Evolutionary conservation across 768 basidiomycete species (phyloP).

Genomic region (Albatrellus ellisii): DNA sequence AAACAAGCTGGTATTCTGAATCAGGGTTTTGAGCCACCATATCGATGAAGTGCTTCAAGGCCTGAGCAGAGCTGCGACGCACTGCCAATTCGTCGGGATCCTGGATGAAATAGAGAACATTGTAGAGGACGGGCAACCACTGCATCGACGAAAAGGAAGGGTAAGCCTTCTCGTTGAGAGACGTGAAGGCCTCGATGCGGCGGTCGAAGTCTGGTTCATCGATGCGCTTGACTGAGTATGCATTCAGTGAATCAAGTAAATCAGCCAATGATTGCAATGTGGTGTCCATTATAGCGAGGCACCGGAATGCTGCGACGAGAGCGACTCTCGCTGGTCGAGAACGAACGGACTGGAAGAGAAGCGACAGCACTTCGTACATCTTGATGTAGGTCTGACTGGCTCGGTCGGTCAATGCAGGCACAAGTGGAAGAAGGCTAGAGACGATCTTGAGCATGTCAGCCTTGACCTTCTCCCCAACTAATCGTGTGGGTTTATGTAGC

Average conservation of each 20-base stretch:
- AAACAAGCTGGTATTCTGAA: conserved; percentile 36
- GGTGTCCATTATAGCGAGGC: conserved; percentile 32
- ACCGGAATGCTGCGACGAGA: conserved; percentile 53
- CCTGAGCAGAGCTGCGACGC: conserved; percentile 64
- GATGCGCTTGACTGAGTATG: conserved; percentile 68
- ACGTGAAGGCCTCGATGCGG: conserved; percentile 62
- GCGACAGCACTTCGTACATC: conserved; percentile 55
- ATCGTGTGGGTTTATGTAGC: conserved; percentile 59
- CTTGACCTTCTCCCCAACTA: conserved; percentile 81
- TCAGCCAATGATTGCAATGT: conserved; percentile 35
- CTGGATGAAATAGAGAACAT: conserved; percentile 75
- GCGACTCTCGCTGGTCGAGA: conserved; percentile 57
- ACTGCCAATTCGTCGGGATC: conserved; percentile 83
- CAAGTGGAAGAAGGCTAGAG: conserved; percentile 47
- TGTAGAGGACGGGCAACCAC: conserved; percentile 80
- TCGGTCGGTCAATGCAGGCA: conserved; percentile 43
- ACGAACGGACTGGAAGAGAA: conserved; percentile 66
- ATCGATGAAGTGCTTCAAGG: conserved; percentile 71
- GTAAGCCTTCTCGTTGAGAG: conserved; percentile 57
- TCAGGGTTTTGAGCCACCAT: conserved; percentile 29
- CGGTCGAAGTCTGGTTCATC: conserved; percentile 92
- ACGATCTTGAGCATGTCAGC: conserved; percentile 65
- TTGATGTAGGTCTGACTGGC: conserved; percentile 31
- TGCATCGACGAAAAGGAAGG: conserved; percentile 29
- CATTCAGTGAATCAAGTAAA: conserved; percentile 61